A percentile compares a stretch with the other conserved stretches of the same genome.
Evolutionary conservation across 2,329 filamentous ascomycete species (phyloP).

Genomic region (Ophiostoma novo-ulmi): DNA sequence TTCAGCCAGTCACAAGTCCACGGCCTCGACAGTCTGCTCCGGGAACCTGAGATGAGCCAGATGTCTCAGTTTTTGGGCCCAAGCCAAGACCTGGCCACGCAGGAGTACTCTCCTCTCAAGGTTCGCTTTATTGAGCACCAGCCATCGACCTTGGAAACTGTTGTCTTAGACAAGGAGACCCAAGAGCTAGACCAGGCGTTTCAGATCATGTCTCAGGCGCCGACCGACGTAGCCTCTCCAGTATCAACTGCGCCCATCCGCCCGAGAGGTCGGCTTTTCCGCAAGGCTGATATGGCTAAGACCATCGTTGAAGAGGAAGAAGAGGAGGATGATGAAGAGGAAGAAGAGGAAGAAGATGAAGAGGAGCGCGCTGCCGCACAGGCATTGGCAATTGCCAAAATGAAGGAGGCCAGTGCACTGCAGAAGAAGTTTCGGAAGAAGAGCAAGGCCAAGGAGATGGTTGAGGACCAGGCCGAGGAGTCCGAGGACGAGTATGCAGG

Average conservation of each 20-base stretch:
- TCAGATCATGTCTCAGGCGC: constrained; percentile 35
- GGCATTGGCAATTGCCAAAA: constrained; percentile 37
- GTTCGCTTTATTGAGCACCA: constrained; percentile 61
- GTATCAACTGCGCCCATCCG: constrained; percentile 31
- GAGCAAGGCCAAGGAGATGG: constrained; percentile 78
- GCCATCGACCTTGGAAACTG: constrained; percentile 65
- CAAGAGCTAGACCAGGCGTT: constrained; percentile 8
- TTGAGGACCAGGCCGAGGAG: constrained; percentile 92
- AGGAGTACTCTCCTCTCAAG: constrained; percentile 65
- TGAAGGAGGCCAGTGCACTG: constrained; percentile 32
- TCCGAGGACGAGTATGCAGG: constrained; percentile 98
- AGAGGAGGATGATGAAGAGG: constrained; percentile 30
- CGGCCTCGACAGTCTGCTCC: constrained; percentile 53
- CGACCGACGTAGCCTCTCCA: constrained; percentile 24
- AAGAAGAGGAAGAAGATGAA: background rate
- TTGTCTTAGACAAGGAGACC: constrained; percentile 43
- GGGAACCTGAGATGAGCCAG: constrained; percentile 50
- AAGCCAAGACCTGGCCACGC: constrained; percentile 76
- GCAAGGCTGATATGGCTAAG: constrained; percentile 39
- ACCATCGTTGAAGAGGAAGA: constrained; percentile 37
- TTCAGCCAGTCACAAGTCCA: constrained; percentile 58
- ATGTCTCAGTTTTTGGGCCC: constrained; percentile 65
- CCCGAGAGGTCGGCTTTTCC: constrained; percentile 53
- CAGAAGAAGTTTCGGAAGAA: constrained; percentile 66
- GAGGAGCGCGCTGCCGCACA: constrained; percentile 28